These are phyloP conservation scores for Russula lepida DNA, from an alignment of 768 basidiomycete species.

Conservation along the genomic window DNA sequence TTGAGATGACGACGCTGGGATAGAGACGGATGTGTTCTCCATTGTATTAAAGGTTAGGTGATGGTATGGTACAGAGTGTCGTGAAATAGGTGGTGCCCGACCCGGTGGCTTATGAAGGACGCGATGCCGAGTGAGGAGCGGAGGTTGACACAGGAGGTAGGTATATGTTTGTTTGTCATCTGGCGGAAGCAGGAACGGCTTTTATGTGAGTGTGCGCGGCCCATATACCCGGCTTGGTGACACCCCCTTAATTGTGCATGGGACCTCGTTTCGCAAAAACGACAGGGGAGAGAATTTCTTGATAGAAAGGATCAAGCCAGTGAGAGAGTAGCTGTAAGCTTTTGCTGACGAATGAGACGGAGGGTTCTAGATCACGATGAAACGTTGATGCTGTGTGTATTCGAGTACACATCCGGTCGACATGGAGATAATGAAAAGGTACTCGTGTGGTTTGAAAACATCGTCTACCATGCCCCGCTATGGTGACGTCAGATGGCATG, in stretches of 20 bases:
- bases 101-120: background rate
- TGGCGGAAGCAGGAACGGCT: background rate
- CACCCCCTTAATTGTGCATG: background rate
- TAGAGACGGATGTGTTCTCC: conserved; percentile 11
- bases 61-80: background rate
- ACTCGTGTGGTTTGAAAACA: background rate
- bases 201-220: background rate
- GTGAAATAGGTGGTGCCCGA: background rate
- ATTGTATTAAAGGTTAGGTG: background rate
- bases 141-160: conserved; percentile 13
- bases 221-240: background rate
- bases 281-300: background rate
- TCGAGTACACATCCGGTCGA: background rate
- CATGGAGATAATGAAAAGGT: background rate
- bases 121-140: background rate
- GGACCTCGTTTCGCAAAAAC: background rate
- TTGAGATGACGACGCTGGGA: background rate
- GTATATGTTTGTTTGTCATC: conserved; percentile 8
- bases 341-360: conserved; percentile 13
- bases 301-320: background rate
- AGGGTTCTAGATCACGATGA: background rate
- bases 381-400: background rate
- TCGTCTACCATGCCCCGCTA: background rate
- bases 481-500: background rate
- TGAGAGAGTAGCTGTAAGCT: background rate